Evolutionary conservation across 75 land plant genomes (phyloP), one percentile per base, ranked within the genome.

Genomic region (Pseudotsuga menziesii): DNA sequence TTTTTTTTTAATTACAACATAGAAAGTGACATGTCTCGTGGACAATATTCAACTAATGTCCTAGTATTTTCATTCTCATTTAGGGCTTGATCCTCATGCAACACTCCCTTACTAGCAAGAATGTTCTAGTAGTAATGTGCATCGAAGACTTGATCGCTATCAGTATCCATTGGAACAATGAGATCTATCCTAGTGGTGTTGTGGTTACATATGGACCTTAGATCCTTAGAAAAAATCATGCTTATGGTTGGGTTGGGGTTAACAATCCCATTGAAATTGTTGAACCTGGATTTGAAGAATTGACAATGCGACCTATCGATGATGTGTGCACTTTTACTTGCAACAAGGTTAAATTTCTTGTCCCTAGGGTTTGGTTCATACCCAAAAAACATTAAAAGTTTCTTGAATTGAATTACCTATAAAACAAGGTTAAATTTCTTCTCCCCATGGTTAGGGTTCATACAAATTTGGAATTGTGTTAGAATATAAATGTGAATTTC

Each of bases 291-390:
- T 7, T 72, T 5, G 82, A 90, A 76, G 39, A 60, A 69, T 3
- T 75, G 32, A 83, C 92, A 90, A 74, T 90, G 92, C 5, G 81
- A 80, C 56, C 61, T 83, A 19, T 89, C 89, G n/a, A 90, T 83
- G 13, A 86, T 90, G 76, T 90, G 92, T 0, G 78, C 81, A 52
- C 82, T 17, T 66, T 2, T 0, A 15, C 17, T 20, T 70, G 19
- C 72, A 70, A 29, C 32, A 29, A 29, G 32, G 32, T 29, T n/a
- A n/a, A n/a, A n/a, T n/a, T n/a, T n/a, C n/a, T n/a, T n/a, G n/a
- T n/a, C n/a, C n/a, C n/a, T n/a, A n/a, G n/a, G n/a, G n/a, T n/a
- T n/a, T n/a, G n/a, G n/a, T n/a, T n/a, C n/a, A n/a, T n/a, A n/a
- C n/a, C n/a, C n/a, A n/a, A n/a, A n/a, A n/a, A n/a, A n/a, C n/a